These are phyloP conservation scores for Monosporascus sp. DNA, from an alignment of 2,329 filamentous ascomycete genomes.

Conservation along the genomic window DNA sequence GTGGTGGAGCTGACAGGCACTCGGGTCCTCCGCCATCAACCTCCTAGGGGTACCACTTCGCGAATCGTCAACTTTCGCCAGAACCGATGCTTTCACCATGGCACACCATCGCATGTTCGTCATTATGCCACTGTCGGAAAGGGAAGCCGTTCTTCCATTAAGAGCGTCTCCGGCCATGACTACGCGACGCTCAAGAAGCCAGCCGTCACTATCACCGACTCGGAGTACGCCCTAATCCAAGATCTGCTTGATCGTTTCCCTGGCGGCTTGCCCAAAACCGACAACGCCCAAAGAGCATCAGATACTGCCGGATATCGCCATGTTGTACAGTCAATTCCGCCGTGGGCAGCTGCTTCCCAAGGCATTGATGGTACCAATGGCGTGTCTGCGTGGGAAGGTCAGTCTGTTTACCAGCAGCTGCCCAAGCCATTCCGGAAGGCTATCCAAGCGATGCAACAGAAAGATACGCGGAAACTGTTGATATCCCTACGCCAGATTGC, in stretches of 20 bases:
- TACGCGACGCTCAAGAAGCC: slow-evolving; percentile 5
- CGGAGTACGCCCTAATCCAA: slow-evolving; percentile 8
- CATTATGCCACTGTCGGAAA: not conserved
- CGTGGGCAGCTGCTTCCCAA: no score
- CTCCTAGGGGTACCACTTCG: slow-evolving; percentile 20
- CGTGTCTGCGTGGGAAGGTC: no score
- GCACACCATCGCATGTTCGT: not conserved
- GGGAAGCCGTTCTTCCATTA: no score
- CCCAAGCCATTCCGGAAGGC: slow-evolving; percentile 8
- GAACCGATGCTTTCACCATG: slow-evolving; percentile 11
- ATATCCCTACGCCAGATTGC: slow-evolving; percentile 12
- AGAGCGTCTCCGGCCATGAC: not conserved
- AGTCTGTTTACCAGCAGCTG: not conserved
- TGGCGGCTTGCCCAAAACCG: not conserved
- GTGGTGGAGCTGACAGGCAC: slow-evolving; percentile 17
- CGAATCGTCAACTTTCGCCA: slow-evolving; percentile 18
- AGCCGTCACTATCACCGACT: slow-evolving; percentile 1
- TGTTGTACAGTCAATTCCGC: no score
- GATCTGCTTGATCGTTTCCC: slow-evolving; percentile 3
- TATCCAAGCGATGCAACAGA: slow-evolving; percentile 14
- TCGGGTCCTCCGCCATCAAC: slow-evolving; percentile 14
- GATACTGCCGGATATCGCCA: no score
- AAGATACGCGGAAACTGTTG: slow-evolving; percentile 16
- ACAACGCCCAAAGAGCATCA: not conserved
- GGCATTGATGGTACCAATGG: no score